A percentile compares a stretch with the other conserved stretches of the same genome.
Evolutionary conservation across 164 flowering plant species (phyloP).

Genomic region (Santalum album): DNA sequence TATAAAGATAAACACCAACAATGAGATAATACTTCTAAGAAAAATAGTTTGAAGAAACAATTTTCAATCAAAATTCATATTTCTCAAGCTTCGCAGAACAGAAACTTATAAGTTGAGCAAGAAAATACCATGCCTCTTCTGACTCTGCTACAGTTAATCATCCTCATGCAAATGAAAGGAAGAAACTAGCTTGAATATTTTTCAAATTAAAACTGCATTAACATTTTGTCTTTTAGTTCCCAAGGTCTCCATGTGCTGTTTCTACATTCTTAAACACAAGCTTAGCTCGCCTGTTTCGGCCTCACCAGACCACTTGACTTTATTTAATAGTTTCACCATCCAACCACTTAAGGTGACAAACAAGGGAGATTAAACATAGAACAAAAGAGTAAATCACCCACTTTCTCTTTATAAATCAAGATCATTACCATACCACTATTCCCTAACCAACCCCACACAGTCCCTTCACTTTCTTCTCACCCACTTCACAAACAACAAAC

Average conservation of each 20-base stretch:
- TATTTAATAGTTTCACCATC: constrained; percentile 27
- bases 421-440: no score
- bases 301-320: constrained; percentile 44
- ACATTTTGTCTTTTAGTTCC: constrained; percentile 16
- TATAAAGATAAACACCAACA: no score
- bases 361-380: not conserved
- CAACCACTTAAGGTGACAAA: constrained; percentile 13
- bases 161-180: no score
- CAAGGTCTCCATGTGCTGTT: constrained; percentile 44
- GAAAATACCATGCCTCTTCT: no score
- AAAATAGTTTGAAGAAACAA: no score
- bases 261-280: constrained; percentile 24
- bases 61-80: no score
- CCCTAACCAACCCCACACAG: constrained; percentile 3
- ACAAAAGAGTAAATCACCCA: constrained; percentile 12
- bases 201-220: no score
- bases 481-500: constrained; percentile 1
- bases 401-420: constrained; percentile 23
- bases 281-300: constrained; percentile 33
- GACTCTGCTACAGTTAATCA: no score
- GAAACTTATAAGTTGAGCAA: no score
- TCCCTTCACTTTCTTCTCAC: not conserved
- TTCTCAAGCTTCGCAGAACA: no score
- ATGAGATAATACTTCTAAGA: no score
- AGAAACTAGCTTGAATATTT: no score